These are phyloP conservation scores for Colletotrichum somersetense DNA, from an alignment of 2,329 filamentous ascomycete genomes.

Conservation along the genomic window DNA sequence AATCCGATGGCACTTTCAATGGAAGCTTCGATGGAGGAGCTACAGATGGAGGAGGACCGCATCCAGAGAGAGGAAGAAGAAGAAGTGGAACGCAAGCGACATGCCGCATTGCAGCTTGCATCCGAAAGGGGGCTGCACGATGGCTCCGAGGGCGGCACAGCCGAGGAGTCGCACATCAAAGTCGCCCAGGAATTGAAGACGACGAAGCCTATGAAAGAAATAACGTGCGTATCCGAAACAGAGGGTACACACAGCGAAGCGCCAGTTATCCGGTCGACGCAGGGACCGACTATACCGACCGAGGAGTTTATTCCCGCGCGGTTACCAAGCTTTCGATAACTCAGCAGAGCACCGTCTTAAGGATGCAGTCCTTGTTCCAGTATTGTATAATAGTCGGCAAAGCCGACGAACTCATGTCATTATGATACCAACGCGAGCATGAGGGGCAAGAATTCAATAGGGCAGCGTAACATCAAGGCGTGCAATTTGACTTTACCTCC, in stretches of 20 bases:
- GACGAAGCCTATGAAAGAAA: slow-evolving; percentile 13
- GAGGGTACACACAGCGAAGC: slow-evolving; percentile 15
- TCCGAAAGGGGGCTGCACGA: slow-evolving; percentile 60
- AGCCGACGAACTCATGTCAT: slow-evolving; percentile 35
- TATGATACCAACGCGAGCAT: slow-evolving; percentile 39
- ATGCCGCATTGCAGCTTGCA: slow-evolving; percentile 65
- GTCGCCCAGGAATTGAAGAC: slow-evolving; percentile 46
- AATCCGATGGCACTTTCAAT: slow-evolving; percentile 59
- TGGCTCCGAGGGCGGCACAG: slow-evolving; percentile 49
- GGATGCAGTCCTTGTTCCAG: slow-evolving; percentile 13
- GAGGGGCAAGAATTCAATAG: slow-evolving; percentile 33
- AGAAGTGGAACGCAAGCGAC: slow-evolving; percentile 64
- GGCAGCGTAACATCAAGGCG: slow-evolving; percentile 12
- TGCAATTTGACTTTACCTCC: not conserved
- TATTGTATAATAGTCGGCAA: slow-evolving; percentile 37
- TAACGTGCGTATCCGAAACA: not conserved
- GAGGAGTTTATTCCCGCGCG: slow-evolving; percentile 69
- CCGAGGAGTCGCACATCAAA: slow-evolving; percentile 49
- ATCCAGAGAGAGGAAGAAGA: slow-evolving; percentile 65
- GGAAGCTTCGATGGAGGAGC: slow-evolving; percentile 64
- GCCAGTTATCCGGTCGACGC: slow-evolving; percentile 27
- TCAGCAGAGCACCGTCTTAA: slow-evolving; percentile 15
- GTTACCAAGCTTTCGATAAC: slow-evolving; percentile 66
- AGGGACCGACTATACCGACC: slow-evolving; percentile 29
- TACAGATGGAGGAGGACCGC: slow-evolving; percentile 66